phyloP scores from a whole-genome alignment of 306 rosid genomes.

The Cicer arietinum region DNA sequence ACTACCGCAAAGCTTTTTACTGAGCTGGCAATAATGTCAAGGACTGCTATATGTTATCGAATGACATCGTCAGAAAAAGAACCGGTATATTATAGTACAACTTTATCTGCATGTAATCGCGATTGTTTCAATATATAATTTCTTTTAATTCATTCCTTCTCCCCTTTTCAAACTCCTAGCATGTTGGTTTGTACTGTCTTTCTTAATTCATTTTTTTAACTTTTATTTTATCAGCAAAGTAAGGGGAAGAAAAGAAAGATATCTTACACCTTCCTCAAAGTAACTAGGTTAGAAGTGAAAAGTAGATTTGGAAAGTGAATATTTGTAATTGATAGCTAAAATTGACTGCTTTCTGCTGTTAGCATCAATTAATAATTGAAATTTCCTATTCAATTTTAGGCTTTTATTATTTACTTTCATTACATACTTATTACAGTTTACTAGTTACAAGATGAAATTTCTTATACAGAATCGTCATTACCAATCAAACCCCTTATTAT shows the following conservation, averaged over 20 bases:
- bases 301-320: background rate
- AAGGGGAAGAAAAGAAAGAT: background rate
- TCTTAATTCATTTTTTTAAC: too few species aligned
- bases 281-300: background rate
- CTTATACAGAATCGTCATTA: background rate
- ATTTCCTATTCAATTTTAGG: background rate
- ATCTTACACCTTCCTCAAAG: background rate
- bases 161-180: too few species aligned
- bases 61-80: constrained; percentile 99
- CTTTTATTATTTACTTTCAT: background rate
- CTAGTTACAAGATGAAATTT: background rate
- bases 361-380: background rate
- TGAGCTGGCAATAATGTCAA: constrained; percentile 91
- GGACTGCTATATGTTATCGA: constrained; percentile 98
- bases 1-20: constrained; percentile 81
- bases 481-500: background rate
- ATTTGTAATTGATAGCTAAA: background rate
- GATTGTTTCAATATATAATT: too few species aligned
- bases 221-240: too few species aligned
- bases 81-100: constrained; percentile 62
- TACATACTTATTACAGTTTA: background rate
- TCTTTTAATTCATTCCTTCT: too few species aligned
- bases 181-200: too few species aligned
- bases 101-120: constrained; percentile 22
- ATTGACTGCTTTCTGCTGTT: background rate